Evolutionary conservation across 2,329 filamentous ascomycete genomes (phyloP).

Genomic region (Trichoderma lentiforme): DNA sequence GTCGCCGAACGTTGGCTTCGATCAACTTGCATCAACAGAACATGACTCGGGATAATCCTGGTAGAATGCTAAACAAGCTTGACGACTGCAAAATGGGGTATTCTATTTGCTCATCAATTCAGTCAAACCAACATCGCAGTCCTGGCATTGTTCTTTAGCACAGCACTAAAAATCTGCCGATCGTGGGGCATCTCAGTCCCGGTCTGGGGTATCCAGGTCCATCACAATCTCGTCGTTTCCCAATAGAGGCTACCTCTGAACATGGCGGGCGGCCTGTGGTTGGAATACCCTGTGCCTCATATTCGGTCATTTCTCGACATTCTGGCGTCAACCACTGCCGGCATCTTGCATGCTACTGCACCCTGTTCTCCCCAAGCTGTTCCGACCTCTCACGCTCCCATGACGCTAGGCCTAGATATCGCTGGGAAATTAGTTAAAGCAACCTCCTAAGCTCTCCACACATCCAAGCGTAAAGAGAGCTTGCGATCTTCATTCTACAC

Average conservation of each 20-base stretch:
- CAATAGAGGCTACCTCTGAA: background rate
- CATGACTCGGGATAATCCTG: background rate
- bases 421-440: background rate
- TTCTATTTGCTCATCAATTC: background rate
- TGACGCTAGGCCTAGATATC: background rate
- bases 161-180: background rate
- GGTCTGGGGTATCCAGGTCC: constrained; percentile 11
- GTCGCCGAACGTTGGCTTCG: background rate
- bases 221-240: background rate
- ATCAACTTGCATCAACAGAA: background rate
- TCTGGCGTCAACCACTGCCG: background rate
- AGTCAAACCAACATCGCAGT: background rate
- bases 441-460: background rate
- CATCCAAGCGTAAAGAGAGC: background rate
- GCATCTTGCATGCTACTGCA: background rate
- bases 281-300: background rate
- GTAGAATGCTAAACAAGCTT: background rate
- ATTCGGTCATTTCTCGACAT: background rate
- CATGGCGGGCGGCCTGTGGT: background rate
- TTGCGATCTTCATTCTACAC: constrained; percentile 5
- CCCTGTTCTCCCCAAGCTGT: background rate
- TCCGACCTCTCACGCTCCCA: background rate
- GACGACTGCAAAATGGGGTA: background rate
- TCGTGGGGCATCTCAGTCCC: background rate
- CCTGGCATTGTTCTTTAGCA: background rate